Conservation (phyloP, 129 eudicot species). For the Sambucus nigra region DNA sequence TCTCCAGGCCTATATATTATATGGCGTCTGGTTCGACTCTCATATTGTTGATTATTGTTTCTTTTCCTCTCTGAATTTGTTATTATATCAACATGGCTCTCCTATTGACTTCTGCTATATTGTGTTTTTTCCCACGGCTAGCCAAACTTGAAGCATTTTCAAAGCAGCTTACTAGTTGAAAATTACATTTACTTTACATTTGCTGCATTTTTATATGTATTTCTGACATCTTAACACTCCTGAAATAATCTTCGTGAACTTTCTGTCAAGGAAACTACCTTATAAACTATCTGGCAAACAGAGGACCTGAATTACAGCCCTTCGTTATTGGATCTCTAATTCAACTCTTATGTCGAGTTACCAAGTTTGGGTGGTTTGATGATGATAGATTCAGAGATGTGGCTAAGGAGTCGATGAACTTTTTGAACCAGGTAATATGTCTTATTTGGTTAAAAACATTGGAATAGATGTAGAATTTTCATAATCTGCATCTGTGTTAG, state of each 20-base stretch:
- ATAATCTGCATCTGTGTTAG: background rate
- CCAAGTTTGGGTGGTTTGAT: slow-evolving; percentile 95
- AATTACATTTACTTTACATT: background rate
- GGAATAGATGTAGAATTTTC: background rate
- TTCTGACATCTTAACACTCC: background rate
- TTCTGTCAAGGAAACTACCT: slow-evolving; percentile 83
- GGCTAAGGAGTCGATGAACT: slow-evolving; percentile 76
- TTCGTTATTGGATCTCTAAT: slow-evolving; percentile 85
- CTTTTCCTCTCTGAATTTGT: background rate
- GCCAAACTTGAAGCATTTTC: background rate
- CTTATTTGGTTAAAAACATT: background rate
- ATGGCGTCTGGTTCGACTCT: background rate
- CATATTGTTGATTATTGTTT: background rate
- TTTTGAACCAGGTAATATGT: slow-evolving; percentile 65
- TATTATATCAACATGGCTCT: background rate
- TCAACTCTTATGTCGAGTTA: slow-evolving; percentile 82
- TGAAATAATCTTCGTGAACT: slow-evolving; percentile 24
- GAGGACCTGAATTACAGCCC: slow-evolving; percentile 91
- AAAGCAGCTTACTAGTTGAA: background rate
- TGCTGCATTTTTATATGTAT: background rate
- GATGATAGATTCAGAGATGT: slow-evolving; percentile 89
- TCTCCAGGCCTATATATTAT: background rate
- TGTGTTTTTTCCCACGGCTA: background rate
- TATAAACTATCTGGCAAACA: slow-evolving; percentile 80
- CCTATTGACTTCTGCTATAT: background rate